Evolutionary conservation across 1,284 basidiomycete genomes (phyloP).

Genomic region (Cryptococcus floricola): DNA sequence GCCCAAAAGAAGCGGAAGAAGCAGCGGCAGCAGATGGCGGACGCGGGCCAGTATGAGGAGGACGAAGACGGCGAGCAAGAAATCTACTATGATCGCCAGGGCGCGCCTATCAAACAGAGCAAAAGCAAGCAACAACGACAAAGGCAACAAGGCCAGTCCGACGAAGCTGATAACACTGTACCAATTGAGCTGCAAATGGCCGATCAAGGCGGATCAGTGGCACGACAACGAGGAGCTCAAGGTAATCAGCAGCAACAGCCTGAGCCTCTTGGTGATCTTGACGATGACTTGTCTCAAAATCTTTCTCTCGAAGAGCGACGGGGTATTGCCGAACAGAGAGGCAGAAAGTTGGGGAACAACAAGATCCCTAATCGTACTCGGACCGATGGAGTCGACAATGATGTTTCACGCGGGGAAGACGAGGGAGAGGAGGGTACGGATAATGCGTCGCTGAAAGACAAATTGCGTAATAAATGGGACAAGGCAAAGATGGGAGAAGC

Average conservation of each 20-base stretch:
- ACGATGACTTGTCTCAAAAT: background rate
- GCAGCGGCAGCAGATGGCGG: background rate
- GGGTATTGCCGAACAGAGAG: background rate
- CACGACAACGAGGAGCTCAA: background rate
- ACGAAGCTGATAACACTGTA: too few species aligned
- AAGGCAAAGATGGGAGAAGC: too few species aligned
- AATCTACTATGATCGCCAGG: conserved; percentile 1
- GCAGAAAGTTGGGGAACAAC: background rate
- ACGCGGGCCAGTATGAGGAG: background rate
- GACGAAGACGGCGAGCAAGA: conserved; percentile 7
- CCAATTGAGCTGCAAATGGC: too few species aligned
- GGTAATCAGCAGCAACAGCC: background rate
- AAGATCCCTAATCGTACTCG: background rate
- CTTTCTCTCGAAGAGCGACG: background rate
- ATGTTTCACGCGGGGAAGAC: background rate
- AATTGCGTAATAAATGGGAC: too few species aligned
- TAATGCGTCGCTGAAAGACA: too few species aligned
- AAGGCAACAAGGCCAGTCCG: background rate
- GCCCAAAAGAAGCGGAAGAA: background rate
- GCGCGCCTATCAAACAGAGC: background rate
- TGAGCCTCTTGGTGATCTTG: too few species aligned
- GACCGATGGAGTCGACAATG: background rate
- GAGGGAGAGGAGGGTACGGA: background rate
- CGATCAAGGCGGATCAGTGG: too few species aligned
- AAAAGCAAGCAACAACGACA: background rate